Base-by-base conservation (phyloP, 345 rosid genomes). In the Erucastrum elatum region DNA sequence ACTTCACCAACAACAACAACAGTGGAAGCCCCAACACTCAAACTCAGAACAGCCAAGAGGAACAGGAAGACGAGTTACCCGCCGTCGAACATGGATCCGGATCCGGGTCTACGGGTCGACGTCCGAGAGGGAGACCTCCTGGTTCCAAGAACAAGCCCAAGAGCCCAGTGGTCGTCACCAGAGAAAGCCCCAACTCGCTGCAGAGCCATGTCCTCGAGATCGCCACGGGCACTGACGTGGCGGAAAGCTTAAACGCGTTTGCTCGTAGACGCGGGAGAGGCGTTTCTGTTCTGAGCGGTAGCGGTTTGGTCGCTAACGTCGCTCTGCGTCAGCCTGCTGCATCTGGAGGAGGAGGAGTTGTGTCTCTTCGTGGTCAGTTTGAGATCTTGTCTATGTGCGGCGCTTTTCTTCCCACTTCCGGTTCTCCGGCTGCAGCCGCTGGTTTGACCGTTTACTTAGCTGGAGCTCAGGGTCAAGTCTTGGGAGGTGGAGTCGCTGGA, bases 171-270 rank as follows among this genome's bases (percentile, higher is more conserved):
- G 84, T 94, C 31, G 83, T 94, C 66, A 87, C 97, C n/a, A 94
- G 89, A 78, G 98, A 94, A 71, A 87, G 92, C 81, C 95, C 97
- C 53, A 90, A 90, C 78, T 84, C 95, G 6, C 87, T 94, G 6
- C 90, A 84, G 6, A 92, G 98, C 88, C 97, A 94, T n/a, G 91
- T 94, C 17, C 81, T 94, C 9, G 98, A 90, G 79, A 91, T 94
- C 75, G 76, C 84, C 21, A 89, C 88, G 1, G 97, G 98, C 2
- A 86, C 84, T 60, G 98, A 94, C 84, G 83, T 94, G 9, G 87
- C 68, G 0, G 95, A 87, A 68, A 85, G 94, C 84, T 66, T 94
- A 5, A 84, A 91, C 58, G 81, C 82, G 35, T 94, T 88, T 51
- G 85, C 97, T 2, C 88, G 82, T 59, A 87, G 88, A 27, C 91